phyloP scores from a whole-genome alignment of 768 basidiomycete genomes.

The Calocybe gangraenosa region DNA sequence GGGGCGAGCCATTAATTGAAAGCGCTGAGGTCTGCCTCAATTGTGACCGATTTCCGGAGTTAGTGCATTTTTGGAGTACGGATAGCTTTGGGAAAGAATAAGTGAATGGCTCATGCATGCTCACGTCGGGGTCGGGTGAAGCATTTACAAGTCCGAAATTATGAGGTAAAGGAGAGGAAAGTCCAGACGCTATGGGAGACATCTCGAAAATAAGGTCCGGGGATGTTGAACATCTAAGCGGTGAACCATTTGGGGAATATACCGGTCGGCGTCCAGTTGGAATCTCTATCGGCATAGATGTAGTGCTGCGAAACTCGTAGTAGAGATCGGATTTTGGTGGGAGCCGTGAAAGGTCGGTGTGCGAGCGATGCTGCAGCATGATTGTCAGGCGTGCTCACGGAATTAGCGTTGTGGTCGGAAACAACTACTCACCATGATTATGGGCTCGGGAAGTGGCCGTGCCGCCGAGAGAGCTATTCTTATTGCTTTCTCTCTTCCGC shows the following conservation, averaged over 20 bases:
- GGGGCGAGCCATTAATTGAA: neutral
- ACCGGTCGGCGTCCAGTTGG: constrained; percentile 28
- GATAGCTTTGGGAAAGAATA: constrained; percentile 33
- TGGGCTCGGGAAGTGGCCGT: too few species aligned
- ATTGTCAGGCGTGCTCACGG: constrained; percentile 1
- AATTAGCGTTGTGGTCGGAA: constrained; percentile 9
- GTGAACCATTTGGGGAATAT: constrained; percentile 20
- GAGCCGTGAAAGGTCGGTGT: constrained; percentile 10
- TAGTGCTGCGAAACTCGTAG: constrained; percentile 18
- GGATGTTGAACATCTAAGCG: constrained; percentile 28
- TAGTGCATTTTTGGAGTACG: constrained; percentile 6
- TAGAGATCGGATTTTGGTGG: constrained; percentile 3
- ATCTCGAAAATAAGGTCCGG: constrained; percentile 53
- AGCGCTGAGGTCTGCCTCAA: constrained; percentile 8
- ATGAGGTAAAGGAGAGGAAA: constrained; percentile 17
- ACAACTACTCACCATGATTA: constrained; percentile 7
- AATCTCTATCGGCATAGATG: constrained; percentile 44
- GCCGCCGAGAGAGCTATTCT: neutral
- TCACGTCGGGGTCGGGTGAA: constrained; percentile 13
- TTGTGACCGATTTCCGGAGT: constrained; percentile 11
- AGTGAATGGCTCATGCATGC: constrained; percentile 31
- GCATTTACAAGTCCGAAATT: constrained; percentile 18
- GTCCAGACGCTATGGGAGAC: constrained; percentile 38
- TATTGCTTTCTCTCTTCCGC: too few species aligned
- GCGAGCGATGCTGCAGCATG: constrained; percentile 5